A percentile compares a stretch with the other conserved stretches of the same genome.
Evolutionary conservation across 805 yeast species (phyloP).

Genomic region (Hemisphaericaspora nanyangensis): DNA sequence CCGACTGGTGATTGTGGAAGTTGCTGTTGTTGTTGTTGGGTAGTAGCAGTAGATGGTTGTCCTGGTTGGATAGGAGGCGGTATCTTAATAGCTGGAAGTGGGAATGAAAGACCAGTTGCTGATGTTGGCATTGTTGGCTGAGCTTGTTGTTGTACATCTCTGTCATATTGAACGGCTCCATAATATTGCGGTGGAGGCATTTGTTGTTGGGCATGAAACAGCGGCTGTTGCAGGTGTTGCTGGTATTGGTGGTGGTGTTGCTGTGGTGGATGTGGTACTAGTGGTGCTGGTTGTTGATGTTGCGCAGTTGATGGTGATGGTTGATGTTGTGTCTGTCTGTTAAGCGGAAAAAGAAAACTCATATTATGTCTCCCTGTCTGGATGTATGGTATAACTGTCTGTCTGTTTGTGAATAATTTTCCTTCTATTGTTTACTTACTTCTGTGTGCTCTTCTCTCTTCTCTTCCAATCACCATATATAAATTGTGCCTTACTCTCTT

Average conservation of each 20-base stretch:
- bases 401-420: too few relatives aligned
- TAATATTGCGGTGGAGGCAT: neutral
- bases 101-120: conserved; percentile 1
- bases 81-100: neutral
- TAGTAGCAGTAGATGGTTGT: neutral
- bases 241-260: neutral
- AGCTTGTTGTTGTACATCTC: too few relatives aligned
- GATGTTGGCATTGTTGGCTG: conserved; percentile 2
- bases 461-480: too few relatives aligned
- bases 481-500: too few relatives aligned
- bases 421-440: too few relatives aligned
- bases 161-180: too few relatives aligned
- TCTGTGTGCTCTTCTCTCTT: too few relatives aligned
- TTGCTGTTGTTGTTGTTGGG: conserved; percentile 3
- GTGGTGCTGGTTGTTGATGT: too few relatives aligned
- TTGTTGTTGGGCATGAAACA: neutral
- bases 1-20: neutral
- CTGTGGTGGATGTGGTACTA: neutral
- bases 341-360: too few relatives aligned
- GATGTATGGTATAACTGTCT: too few relatives aligned
- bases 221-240: neutral
- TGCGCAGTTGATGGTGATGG: neutral
- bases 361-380: too few relatives aligned
- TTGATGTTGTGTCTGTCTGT: neutral
- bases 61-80: neutral